Conservation (phyloP, 257 asterid genomes). For the Ajuga chamaepitys region DNA sequence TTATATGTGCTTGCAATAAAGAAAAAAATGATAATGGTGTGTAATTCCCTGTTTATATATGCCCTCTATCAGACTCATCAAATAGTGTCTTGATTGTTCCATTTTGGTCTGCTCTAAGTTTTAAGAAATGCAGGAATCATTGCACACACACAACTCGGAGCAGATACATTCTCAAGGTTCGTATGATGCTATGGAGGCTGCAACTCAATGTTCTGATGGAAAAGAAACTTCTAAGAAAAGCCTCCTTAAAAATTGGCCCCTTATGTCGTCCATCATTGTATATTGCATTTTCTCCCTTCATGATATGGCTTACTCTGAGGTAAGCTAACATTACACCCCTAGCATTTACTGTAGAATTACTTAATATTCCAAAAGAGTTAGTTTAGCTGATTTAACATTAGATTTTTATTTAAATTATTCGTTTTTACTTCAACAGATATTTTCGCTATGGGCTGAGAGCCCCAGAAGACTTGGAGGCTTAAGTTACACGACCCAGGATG, state of each 20-base stretch:
- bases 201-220: conserved; percentile 13
- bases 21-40: background rate
- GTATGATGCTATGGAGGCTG: conserved; percentile 30
- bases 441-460: conserved; percentile 88
- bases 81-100: background rate
- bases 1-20: background rate
- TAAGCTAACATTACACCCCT: conserved; percentile 12
- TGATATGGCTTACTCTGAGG: conserved; percentile 87
- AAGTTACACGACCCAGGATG: conserved; percentile 57
- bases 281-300: conserved; percentile 76
- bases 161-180: conserved; percentile 12
- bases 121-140: conserved; percentile 72
- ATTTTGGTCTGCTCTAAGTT: too few relatives aligned
- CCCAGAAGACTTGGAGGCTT: conserved; percentile 77
- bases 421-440: conserved; percentile 36
- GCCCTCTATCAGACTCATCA: background rate
- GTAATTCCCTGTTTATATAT: background rate
- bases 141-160: conserved; percentile 38
- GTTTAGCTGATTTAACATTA: background rate
- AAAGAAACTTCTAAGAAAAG: conserved; percentile 26
- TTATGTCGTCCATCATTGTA: conserved; percentile 65
- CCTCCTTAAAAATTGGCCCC: conserved; percentile 74
- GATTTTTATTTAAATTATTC: too few relatives aligned
- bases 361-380: background rate
- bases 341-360: background rate